Evolutionary conservation across 208 protist genomes (phyloP).

Genomic region (Acanthamoeba healyi): DNA sequence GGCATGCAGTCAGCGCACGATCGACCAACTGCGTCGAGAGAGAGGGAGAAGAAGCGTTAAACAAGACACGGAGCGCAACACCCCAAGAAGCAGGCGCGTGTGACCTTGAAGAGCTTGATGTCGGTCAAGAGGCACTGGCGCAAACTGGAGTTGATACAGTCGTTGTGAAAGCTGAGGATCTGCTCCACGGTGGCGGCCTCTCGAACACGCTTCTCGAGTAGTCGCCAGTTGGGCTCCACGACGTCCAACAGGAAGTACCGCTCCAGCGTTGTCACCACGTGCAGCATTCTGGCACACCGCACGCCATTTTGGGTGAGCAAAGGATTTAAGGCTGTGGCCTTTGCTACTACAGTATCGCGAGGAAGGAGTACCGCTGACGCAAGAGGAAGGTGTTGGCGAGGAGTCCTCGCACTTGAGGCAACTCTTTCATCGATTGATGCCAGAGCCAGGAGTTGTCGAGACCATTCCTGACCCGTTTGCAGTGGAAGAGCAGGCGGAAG

Average conservation of each 20-base stretch:
- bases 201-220: not conserved
- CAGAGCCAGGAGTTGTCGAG: conserved; percentile 15
- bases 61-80: not conserved
- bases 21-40: not conserved
- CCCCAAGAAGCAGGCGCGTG: not conserved
- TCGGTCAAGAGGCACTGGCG: conserved; percentile 45
- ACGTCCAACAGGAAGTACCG: conserved; percentile 52
- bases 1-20: conserved; percentile 13
- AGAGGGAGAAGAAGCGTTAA: not conserved
- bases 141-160: conserved; percentile 43
- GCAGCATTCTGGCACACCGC: not conserved
- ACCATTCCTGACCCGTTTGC: not conserved
- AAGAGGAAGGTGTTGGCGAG: conserved; percentile 15
- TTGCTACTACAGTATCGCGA: too few species aligned
- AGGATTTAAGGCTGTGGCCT: too few species aligned
- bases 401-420: not conserved
- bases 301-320: too few species aligned
- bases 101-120: conserved; percentile 25
- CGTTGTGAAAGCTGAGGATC: conserved; percentile 50
- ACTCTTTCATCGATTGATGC: conserved; percentile 52
- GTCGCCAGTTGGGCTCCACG: conserved; percentile 35
- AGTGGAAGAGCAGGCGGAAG: conserved; percentile 50
- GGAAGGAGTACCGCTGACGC: not conserved
- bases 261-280: conserved; percentile 50
- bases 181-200: conserved; percentile 60